A percentile compares a stretch with the other conserved stretches of the same genome.
These are phyloP conservation scores for Aspergillus sp. DNA, from an alignment of 2,329 filamentous ascomycete genomes.

Conservation along the genomic window DNA sequence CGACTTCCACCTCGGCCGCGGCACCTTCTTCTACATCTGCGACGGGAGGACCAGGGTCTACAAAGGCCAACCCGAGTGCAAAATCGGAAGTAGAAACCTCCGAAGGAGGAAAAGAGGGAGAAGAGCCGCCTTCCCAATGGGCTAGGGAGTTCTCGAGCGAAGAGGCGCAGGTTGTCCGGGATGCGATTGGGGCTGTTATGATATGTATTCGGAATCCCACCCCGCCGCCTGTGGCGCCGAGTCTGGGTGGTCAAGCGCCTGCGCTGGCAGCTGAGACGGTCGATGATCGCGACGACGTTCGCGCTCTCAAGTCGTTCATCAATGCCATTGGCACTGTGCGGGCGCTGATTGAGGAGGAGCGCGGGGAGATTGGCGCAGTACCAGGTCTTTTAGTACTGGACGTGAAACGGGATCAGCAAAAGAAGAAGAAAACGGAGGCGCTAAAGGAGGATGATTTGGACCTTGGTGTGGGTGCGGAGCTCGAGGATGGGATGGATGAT, in stretches of 20 bases:
- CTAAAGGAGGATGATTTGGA: neutral
- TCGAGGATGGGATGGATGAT: constrained; percentile 24
- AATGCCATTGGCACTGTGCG: constrained; percentile 45
- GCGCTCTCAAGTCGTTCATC: constrained; percentile 38
- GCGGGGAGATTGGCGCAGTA: constrained; percentile 43
- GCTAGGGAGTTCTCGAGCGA: constrained; percentile 45
- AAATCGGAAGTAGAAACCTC: constrained; percentile 5
- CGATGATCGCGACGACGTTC: constrained; percentile 26
- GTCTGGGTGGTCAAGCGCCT: neutral
- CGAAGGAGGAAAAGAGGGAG: constrained; percentile 1
- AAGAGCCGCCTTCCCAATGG: constrained; percentile 37
- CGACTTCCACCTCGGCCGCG: constrained; percentile 15
- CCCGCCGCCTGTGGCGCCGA: neutral
- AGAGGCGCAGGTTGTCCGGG: constrained; percentile 49
- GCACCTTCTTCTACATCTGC: neutral
- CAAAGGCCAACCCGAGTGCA: neutral
- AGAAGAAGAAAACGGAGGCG: neutral
- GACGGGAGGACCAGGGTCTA: neutral
- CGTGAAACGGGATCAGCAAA: constrained; percentile 17
- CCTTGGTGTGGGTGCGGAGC: constrained; percentile 18
- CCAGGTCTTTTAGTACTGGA: constrained; percentile 44
- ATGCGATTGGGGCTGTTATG: constrained; percentile 50
- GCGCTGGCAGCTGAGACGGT: constrained; percentile 10
- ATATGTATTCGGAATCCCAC: constrained; percentile 40
- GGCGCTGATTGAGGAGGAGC: constrained; percentile 47